These are phyloP conservation scores for Flaveria linearis DNA, from an alignment of 129 eudicot species.

Conservation along the genomic window DNA sequence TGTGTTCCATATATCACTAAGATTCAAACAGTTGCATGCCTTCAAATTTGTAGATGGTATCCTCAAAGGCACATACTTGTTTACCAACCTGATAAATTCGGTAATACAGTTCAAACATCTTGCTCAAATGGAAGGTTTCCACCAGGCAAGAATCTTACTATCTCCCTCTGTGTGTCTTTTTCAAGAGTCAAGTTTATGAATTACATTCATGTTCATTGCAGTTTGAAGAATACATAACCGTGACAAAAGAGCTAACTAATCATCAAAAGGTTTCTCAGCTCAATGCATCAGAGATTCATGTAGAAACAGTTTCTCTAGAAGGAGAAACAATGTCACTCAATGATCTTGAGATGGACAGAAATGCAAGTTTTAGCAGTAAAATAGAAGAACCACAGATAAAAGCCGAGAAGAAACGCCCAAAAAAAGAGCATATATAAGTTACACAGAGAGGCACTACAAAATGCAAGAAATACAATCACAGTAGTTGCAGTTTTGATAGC, in stretches of 20 bases:
- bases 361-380: neutral
- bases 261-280: neutral
- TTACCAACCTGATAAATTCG: slow-evolving; percentile 33
- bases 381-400: neutral
- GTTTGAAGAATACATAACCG: slow-evolving; percentile 28
- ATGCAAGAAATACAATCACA: slow-evolving; percentile 37
- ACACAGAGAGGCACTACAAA: slow-evolving; percentile 34
- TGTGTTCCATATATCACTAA: slow-evolving; percentile 31
- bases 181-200: neutral
- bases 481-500: slow-evolving; percentile 40
- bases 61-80: slow-evolving; percentile 30
- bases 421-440: slow-evolving; percentile 15
- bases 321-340: neutral
- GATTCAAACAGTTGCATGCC: slow-evolving; percentile 29
- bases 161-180: neutral
- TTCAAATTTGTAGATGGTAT: slow-evolving; percentile 18
- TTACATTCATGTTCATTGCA: slow-evolving; percentile 18
- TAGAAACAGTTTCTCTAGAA: neutral
- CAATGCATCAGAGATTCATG: neutral
- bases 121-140: slow-evolving; percentile 22
- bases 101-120: slow-evolving; percentile 36
- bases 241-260: slow-evolving; percentile 21
- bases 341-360: slow-evolving; percentile 9
- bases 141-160: slow-evolving; percentile 11
- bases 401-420: slow-evolving; percentile 19